Evolutionary conservation across 768 basidiomycete species (phyloP).

Genomic region (Galerina marginata): DNA sequence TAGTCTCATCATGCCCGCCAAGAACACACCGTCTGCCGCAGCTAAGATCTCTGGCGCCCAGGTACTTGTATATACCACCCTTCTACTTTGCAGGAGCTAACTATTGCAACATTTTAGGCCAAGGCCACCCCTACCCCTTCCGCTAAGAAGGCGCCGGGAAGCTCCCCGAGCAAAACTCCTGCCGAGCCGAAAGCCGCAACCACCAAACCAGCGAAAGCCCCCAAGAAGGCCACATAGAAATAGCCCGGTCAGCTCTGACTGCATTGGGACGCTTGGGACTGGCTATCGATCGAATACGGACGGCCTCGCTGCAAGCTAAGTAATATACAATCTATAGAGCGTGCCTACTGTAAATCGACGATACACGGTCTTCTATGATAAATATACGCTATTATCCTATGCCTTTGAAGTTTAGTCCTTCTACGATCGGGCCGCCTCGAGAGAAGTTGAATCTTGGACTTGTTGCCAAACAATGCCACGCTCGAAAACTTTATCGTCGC

Average conservation of each 20-base stretch:
- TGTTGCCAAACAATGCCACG: too few species aligned
- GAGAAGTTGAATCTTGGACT: too few species aligned
- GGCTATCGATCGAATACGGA: not conserved
- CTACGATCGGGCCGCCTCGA: too few species aligned
- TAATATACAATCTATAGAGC: too few species aligned
- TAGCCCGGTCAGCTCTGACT: not conserved
- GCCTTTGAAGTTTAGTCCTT: too few species aligned
- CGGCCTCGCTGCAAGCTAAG: too few species aligned
- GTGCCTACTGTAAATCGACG: too few species aligned
- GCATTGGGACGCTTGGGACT: not conserved
- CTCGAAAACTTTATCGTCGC: too few species aligned
- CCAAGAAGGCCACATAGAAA: slow-evolving; percentile 27
- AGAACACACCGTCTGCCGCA: slow-evolving; percentile 24
- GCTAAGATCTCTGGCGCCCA: slow-evolving; percentile 23
- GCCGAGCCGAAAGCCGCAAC: slow-evolving; percentile 22
- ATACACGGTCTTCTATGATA: too few species aligned
- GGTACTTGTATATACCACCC: slow-evolving; percentile 6
- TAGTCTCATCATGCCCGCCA: slow-evolving; percentile 26
- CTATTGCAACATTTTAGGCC: slow-evolving; percentile 10
- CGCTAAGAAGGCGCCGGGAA: slow-evolving; percentile 19
- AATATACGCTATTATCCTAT: too few species aligned
- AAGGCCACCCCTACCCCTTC: slow-evolving; percentile 19
- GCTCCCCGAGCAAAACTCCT: slow-evolving; percentile 12
- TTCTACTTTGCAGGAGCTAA: not conserved
- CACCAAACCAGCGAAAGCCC: slow-evolving; percentile 19